Percentiles rank a stretch among this genome's conserved stretches.
Evolutionary conservation across 2,329 filamentous ascomycete genomes (phyloP).

Genomic region (Nakataea oryzae): DNA sequence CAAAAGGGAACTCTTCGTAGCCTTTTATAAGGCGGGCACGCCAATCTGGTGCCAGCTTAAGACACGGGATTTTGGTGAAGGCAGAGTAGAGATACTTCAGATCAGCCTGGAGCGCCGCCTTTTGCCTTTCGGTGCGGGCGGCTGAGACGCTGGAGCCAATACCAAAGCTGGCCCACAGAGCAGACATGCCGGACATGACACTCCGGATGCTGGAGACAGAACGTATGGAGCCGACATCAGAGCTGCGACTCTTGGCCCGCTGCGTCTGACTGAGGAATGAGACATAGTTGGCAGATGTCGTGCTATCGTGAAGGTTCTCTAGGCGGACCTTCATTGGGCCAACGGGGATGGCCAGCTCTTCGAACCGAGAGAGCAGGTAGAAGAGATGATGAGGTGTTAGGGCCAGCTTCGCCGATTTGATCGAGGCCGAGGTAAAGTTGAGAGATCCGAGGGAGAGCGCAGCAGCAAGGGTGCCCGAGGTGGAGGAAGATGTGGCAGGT

Average conservation of each 20-base stretch:
- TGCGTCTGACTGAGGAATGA: conserved; percentile 85
- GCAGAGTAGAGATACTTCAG: conserved; percentile 95
- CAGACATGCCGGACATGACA: conserved; percentile 94
- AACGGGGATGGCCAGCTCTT: conserved; percentile 81
- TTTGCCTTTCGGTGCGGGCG: conserved; percentile 81
- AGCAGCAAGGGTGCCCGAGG: conserved; percentile 66
- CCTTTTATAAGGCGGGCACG: conserved; percentile 81
- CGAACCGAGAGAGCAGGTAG: conserved; percentile 89
- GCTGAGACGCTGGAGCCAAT: conserved; percentile 69
- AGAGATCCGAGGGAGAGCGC: conserved; percentile 80
- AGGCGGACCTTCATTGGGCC: conserved; percentile 93
- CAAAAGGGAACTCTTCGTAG: conserved; percentile 96
- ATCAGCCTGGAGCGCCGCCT: conserved; percentile 74
- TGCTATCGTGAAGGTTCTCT: conserved; percentile 86
- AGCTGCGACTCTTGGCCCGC: conserved; percentile 65
- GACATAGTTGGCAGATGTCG: conserved; percentile 82
- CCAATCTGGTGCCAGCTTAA: conserved; percentile 85
- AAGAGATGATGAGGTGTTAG: conserved; percentile 94
- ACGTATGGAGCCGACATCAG: conserved; percentile 83
- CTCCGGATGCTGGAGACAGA: conserved; percentile 95
- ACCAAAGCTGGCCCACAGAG: conserved; percentile 81
- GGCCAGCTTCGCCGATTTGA: conserved; percentile 85
- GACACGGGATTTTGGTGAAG: conserved; percentile 94
- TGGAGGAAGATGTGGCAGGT: conserved; percentile 56
- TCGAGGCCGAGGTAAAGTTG: conserved; percentile 71